Base-by-base conservation (phyloP, 805 yeast species). In the Starmerella tilneyi region DNA sequence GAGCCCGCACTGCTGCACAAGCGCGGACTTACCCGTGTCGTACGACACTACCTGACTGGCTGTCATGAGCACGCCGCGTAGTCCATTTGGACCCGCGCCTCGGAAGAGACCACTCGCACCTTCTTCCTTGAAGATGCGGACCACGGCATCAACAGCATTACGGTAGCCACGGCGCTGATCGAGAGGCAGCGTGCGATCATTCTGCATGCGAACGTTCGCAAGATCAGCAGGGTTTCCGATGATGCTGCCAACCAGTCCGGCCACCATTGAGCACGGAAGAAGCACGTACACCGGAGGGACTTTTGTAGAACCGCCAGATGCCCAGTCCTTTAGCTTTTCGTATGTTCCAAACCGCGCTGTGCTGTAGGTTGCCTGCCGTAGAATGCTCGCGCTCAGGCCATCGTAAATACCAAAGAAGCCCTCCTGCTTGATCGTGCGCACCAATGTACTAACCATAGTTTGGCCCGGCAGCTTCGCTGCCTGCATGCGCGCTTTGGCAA, bases 201-300 rank as follows among this genome's bases (percentile, higher is more conserved):
- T 84, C 62, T 84, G 95, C 95, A 84, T 84, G 64, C 94, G 74
- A 51, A 84, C 82, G 55, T 84, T 84, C 30, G 83, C 85, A 12
- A 84, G 81, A 59, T 84, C 95, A 1, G 92, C 77, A 3, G 94
- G 94, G 59, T 84, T 84, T 19, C 95, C 95, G 2, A 82, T 81
- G 19, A 84, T 63, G 9, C 94, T 94, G 49, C 95, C 95, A 47
- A 77, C 63, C 22, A 80, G 82, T 43, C 95, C 94, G 11, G 88
- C 76, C n/a, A 81, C 52, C 92, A 84, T 83, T 4, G 94, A 83
- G 64, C 79, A 71, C 9, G 89, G 85, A 45, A 84, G 65, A 44
- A 84, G 68, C 15, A 74, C 70, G 6, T 70, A 58, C 45, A 84
- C 76, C 5, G 78, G 71, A 5, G 81, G 81, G 27, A 69, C 65